Conservation (phyloP, 768 basidiomycete species). For the Epithele typhae region DNA sequence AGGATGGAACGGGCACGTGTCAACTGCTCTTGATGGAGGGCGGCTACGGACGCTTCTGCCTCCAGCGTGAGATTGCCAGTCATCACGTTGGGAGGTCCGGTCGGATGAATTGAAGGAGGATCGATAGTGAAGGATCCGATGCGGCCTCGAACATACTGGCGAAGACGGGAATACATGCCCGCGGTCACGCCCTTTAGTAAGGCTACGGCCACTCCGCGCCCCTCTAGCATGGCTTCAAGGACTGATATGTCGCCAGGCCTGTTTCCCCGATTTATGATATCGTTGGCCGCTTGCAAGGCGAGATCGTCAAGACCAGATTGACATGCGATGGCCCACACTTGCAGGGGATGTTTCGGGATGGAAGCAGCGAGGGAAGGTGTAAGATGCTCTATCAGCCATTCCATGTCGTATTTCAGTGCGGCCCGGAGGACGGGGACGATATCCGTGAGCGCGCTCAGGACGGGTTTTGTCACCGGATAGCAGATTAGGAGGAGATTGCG, state of each 20-base stretch:
- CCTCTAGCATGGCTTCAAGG: not conserved
- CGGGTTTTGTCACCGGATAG: slow-evolving; percentile 27
- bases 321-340: slow-evolving; percentile 21
- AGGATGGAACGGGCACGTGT: no score
- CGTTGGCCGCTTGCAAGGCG: not conserved
- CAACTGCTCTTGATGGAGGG: no score
- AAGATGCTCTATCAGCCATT: not conserved
- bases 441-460: slow-evolving; percentile 3
- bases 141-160: not conserved
- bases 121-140: not conserved
- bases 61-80: no score
- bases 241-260: not conserved
- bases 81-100: no score
- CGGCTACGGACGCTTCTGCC: no score
- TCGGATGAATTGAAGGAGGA: no score
- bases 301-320: not conserved
- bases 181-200: slow-evolving; percentile 1
- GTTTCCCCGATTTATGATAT: not conserved
- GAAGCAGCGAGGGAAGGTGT: slow-evolving; percentile 6
- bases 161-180: slow-evolving; percentile 3
- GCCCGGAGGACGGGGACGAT: slow-evolving; percentile 1
- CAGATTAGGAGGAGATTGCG: slow-evolving; percentile 30
- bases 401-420: slow-evolving; percentile 7
- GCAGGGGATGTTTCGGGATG: slow-evolving; percentile 22
- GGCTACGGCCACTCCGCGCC: not conserved